These are phyloP conservation scores for Phylloporus sp. DNA, from an alignment of 768 basidiomycete genomes.

Conservation along the genomic window DNA sequence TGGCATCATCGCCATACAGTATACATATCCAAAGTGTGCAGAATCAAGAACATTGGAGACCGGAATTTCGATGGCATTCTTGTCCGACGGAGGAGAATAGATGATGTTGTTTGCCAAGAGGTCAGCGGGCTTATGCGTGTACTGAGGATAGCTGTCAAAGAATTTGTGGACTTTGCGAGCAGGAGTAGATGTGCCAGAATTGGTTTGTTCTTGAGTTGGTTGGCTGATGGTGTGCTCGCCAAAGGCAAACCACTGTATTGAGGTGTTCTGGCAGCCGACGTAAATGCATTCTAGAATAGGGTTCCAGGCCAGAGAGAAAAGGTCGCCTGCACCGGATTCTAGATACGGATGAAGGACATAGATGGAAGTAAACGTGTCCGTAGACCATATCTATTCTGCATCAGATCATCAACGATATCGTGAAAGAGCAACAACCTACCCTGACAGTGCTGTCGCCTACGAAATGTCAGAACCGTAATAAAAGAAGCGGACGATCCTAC, in stretches of 20 bases:
- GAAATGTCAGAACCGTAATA: constrained; percentile 1
- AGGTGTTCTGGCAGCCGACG: constrained; percentile 90
- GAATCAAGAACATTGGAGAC: constrained; percentile 72
- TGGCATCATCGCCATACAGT: constrained; percentile 62
- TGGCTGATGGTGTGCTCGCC: constrained; percentile 2
- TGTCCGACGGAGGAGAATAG: constrained; percentile 29
- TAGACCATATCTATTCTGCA: constrained; percentile 70
- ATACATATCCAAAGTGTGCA: constrained; percentile 93
- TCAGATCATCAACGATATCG: constrained; percentile 4
- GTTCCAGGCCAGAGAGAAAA: constrained; percentile 83
- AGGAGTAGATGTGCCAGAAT: constrained; percentile 34
- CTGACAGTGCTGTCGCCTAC: constrained; percentile 85
- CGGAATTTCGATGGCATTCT: constrained; percentile 47
- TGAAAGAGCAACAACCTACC: constrained; percentile 38
- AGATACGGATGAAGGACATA: constrained; percentile 74
- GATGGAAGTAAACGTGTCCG: constrained; percentile 56
- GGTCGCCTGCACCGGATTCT: constrained; percentile 79
- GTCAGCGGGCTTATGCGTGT: constrained; percentile 63
- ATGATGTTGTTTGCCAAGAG: constrained; percentile 55
- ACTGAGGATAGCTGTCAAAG: constrained; percentile 84
- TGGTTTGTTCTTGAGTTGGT: constrained; percentile 5
- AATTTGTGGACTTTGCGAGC: constrained; percentile 73
- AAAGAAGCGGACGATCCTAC: constrained; percentile 35
- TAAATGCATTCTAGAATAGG: constrained; percentile 64
- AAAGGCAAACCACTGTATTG: constrained; percentile 85